A percentile compares a stretch with the other conserved stretches of the same genome.
Evolutionary conservation across 768 basidiomycete species (phyloP).

Genomic region (Pseudohyphozyma bogoriensis): DNA sequence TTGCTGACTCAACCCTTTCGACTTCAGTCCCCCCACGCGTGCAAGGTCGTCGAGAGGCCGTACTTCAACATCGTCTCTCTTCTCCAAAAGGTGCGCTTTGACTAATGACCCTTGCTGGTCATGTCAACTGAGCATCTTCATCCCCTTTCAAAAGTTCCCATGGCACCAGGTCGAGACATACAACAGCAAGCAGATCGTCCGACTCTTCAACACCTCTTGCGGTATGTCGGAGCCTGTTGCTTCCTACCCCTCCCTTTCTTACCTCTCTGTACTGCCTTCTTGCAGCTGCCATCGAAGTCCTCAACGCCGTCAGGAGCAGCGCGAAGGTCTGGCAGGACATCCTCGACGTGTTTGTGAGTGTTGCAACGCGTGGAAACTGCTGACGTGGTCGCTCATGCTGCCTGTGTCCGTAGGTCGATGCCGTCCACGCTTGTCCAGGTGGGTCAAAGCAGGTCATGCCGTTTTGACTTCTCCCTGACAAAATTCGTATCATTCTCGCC

Average conservation of each 20-base stretch:
- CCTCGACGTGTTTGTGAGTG: no score
- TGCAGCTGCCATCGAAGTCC: conserved; percentile 19
- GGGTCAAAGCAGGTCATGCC: no score
- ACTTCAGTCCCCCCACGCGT: conserved; percentile 6
- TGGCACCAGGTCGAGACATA: conserved; percentile 6
- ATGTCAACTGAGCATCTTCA: not conserved
- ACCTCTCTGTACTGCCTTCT: not conserved
- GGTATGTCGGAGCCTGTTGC: not conserved
- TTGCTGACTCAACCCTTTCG: not conserved
- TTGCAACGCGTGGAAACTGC: no score
- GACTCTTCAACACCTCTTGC: conserved; percentile 12
- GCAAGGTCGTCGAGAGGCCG: conserved; percentile 20
- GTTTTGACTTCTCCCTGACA: no score
- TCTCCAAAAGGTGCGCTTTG: conserved; percentile 24
- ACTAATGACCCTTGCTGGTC: no score
- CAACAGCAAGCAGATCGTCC: conserved; percentile 11
- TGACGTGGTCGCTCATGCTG: no score
- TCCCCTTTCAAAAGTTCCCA: conserved; percentile 9
- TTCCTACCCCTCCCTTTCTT: no score
- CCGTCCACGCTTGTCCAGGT: not conserved
- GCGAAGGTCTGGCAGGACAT: not conserved
- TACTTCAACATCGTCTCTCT: conserved; percentile 25
- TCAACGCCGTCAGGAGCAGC: not conserved
- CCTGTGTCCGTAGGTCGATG: no score
- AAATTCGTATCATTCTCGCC: no score